Evolutionary conservation across 2,329 filamentous ascomycete species (phyloP).

Genomic region (Tolypocladium inflatum): DNA sequence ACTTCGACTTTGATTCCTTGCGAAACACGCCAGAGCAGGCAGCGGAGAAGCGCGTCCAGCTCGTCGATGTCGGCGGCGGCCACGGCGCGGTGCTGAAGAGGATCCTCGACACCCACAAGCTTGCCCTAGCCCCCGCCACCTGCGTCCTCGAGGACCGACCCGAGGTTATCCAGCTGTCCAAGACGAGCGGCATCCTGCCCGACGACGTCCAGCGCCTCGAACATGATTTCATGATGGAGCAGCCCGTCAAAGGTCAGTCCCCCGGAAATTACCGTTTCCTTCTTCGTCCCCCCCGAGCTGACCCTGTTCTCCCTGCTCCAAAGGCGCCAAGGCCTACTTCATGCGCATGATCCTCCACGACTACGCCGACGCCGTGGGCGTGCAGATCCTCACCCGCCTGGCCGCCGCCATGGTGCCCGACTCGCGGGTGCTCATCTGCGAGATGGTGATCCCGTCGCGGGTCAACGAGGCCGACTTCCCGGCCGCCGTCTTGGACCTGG

Average conservation of each 20-base stretch:
- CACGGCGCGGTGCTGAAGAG: slow-evolving; percentile 17
- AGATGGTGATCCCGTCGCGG: slow-evolving; percentile 19
- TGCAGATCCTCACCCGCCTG: slow-evolving; percentile 16
- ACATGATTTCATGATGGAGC: slow-evolving; percentile 20
- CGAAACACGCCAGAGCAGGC: slow-evolving; percentile 11
- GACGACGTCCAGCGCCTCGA: slow-evolving; percentile 9
- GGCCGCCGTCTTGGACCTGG: slow-evolving; percentile 19
- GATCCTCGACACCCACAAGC: slow-evolving; percentile 18
- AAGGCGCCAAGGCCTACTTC: slow-evolving; percentile 24
- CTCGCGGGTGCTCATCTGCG: slow-evolving; percentile 20
- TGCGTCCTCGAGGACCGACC: slow-evolving; percentile 16
- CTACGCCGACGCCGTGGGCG: slow-evolving; percentile 16
- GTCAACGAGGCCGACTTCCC: slow-evolving; percentile 19
- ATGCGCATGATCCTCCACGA: slow-evolving; percentile 25
- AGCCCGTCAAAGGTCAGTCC: slow-evolving; percentile 17
- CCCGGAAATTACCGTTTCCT: not conserved
- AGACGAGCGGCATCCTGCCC: slow-evolving; percentile 8
- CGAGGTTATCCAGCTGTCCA: slow-evolving; percentile 16
- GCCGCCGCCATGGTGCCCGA: slow-evolving; percentile 16
- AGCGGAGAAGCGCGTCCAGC: slow-evolving; percentile 10
- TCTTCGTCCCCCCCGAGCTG: not conserved
- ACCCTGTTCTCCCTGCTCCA: not conserved
- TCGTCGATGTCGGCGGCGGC: slow-evolving; percentile 22
- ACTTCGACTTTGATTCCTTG: slow-evolving; percentile 19
- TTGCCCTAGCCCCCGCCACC: slow-evolving; percentile 10